phyloP scores from a whole-genome alignment of 345 rosid species.

The Arabidopsis suecica region DNA sequence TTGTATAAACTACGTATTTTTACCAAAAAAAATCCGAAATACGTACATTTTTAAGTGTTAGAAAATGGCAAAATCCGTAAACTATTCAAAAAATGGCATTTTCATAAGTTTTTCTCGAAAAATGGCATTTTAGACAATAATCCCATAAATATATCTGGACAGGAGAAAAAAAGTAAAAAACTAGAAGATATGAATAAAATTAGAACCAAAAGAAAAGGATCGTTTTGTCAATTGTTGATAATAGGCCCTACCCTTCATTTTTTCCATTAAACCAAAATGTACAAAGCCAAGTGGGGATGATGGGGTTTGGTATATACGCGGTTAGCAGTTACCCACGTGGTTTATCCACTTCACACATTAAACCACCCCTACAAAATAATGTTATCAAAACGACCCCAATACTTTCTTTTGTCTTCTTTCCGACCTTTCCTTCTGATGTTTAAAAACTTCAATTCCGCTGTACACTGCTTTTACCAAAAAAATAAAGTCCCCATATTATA shows the following conservation, averaged over 20 bases:
- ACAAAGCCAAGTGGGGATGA: slow-evolving; percentile 27
- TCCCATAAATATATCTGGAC: neutral
- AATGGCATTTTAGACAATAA: no score
- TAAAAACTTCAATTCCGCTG: slow-evolving; percentile 28
- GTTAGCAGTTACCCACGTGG: slow-evolving; percentile 38
- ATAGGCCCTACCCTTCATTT: neutral
- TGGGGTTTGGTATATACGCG: slow-evolving; percentile 28
- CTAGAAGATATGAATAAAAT: slow-evolving; percentile 2
- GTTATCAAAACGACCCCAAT: slow-evolving; percentile 27
- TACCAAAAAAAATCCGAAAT: no score
- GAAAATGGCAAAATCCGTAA: no score
- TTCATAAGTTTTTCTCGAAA: no score
- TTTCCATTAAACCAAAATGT: slow-evolving; percentile 26
- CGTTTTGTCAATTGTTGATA: slow-evolving; percentile 20
- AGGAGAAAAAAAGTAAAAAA: neutral
- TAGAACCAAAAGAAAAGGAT: slow-evolving; percentile 27
- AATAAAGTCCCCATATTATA: neutral
- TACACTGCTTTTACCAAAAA: slow-evolving; percentile 37
- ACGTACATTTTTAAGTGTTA: no score
- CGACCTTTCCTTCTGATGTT: slow-evolving; percentile 20
- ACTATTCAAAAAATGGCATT: no score
- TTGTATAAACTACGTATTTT: no score
- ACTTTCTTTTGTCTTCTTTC: slow-evolving; percentile 19
- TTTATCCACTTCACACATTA: slow-evolving; percentile 24
- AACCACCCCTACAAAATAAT: slow-evolving; percentile 35